Evolutionary conservation across 176 grass and related monocot species (phyloP).

Genomic region (Rhynchospora tenuis): DNA sequence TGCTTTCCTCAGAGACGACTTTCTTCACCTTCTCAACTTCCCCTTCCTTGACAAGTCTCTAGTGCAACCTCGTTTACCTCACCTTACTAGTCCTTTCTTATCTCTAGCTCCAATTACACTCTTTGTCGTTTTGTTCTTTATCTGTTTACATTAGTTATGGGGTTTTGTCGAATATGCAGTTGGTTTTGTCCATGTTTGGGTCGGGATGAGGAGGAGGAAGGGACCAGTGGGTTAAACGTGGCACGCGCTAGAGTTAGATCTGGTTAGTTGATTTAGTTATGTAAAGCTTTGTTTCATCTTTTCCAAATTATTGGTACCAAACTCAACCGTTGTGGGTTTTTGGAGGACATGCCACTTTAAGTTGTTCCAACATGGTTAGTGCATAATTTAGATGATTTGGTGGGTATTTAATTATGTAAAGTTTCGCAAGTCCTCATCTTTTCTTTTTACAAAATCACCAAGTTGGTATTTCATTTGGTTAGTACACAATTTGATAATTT

Average conservation of each 20-base stretch:
- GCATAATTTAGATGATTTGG: neutral
- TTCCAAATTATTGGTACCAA: neutral
- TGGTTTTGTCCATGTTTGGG: constrained; percentile 4
- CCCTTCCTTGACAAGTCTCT: neutral
- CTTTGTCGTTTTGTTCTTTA: neutral
- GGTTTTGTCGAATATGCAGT: too few relatives aligned
- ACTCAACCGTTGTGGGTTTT: neutral
- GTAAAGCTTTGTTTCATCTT: neutral
- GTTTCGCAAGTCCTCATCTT: neutral
- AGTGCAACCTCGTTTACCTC: neutral
- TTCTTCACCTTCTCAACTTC: neutral
- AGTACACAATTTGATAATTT: neutral
- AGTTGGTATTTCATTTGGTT: neutral
- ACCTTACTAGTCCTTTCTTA: neutral
- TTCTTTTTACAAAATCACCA: neutral
- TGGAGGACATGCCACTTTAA: neutral
- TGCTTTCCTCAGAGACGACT: neutral
- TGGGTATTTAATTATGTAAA: neutral
- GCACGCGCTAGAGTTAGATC: neutral
- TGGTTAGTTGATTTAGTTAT: neutral
- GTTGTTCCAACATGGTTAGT: neutral
- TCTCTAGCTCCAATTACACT: neutral
- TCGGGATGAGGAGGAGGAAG: neutral
- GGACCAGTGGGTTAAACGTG: neutral
- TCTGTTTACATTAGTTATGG: neutral